Conservation (phyloP, 1,284 basidiomycete genomes). For the Moesziomyces globuligerus region DNA sequence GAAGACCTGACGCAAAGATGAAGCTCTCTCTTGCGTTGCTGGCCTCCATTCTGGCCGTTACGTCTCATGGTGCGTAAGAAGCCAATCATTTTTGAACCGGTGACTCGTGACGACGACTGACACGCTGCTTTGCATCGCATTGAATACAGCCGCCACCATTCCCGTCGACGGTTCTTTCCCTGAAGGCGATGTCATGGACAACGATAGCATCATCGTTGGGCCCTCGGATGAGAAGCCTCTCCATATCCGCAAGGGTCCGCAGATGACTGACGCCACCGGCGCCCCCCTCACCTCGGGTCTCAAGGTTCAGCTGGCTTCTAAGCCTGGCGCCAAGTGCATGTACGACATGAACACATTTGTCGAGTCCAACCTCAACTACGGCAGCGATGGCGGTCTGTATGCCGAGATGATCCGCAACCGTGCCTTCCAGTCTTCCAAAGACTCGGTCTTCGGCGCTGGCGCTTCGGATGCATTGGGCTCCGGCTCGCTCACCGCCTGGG, state of each 20-base stretch:
- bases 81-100: background rate
- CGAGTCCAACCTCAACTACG: constrained; percentile 54
- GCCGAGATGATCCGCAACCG: constrained; percentile 58
- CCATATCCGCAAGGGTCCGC: constrained; percentile 10
- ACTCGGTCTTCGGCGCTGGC: constrained; percentile 22
- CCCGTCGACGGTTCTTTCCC: constrained; percentile 2
- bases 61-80: constrained; percentile 9
- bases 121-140: background rate
- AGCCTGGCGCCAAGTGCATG: constrained; percentile 39
- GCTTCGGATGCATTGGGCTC: constrained; percentile 28
- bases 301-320: constrained; percentile 13
- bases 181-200: background rate
- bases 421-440: constrained; percentile 44
- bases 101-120: constrained; percentile 10
- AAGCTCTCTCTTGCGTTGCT: constrained; percentile 24
- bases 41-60: constrained; percentile 14
- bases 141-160: background rate
- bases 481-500: constrained; percentile 45
- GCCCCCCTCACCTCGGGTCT: constrained; percentile 2
- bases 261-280: constrained; percentile 14
- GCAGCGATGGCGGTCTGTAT: constrained; percentile 52
- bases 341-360: constrained; percentile 53
- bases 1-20: constrained; percentile 4
- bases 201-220: background rate
- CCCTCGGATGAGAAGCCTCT: background rate